Conservation (phyloP, 345 rosid genomes). For the Erodium maritimum region DNA sequence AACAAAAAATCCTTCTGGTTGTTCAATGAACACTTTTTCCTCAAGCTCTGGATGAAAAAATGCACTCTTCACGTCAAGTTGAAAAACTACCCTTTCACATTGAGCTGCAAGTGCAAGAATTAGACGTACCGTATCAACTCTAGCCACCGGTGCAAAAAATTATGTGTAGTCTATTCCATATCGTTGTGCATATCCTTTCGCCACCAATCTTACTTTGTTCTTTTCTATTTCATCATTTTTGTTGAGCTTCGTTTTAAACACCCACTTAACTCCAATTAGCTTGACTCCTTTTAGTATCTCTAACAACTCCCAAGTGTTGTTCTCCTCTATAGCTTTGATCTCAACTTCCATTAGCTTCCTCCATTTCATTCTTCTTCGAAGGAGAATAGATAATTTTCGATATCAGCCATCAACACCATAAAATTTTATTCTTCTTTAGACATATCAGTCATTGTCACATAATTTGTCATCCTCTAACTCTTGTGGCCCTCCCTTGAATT, state of each 20-base stretch:
- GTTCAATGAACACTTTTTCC: slow-evolving; percentile 1
- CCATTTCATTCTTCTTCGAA: too few relatives aligned
- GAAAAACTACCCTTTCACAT: background rate
- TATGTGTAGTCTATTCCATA: background rate
- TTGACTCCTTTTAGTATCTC: background rate
- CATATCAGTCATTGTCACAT: too few relatives aligned
- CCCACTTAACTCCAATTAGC: background rate
- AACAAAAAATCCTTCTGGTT: background rate
- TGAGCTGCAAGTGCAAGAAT: background rate
- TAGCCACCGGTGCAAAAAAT: slow-evolving; percentile 1
- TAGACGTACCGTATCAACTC: slow-evolving; percentile 1
- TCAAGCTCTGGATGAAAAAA: background rate
- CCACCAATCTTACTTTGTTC: background rate
- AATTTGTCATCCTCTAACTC: too few relatives aligned
- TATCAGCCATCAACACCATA: too few relatives aligned
- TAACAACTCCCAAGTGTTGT: background rate
- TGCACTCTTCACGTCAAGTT: background rate
- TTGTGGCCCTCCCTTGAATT: too few relatives aligned
- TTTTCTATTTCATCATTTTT: background rate
- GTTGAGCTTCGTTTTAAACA: background rate
- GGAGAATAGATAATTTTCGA: too few relatives aligned
- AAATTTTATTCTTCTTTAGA: too few relatives aligned
- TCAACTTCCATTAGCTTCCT: too few relatives aligned
- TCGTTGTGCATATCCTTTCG: too few relatives aligned
- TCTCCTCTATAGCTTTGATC: too few relatives aligned